Evolutionary conservation across 179 eudicot species (phyloP).

Genomic region (Beta lomatogona): DNA sequence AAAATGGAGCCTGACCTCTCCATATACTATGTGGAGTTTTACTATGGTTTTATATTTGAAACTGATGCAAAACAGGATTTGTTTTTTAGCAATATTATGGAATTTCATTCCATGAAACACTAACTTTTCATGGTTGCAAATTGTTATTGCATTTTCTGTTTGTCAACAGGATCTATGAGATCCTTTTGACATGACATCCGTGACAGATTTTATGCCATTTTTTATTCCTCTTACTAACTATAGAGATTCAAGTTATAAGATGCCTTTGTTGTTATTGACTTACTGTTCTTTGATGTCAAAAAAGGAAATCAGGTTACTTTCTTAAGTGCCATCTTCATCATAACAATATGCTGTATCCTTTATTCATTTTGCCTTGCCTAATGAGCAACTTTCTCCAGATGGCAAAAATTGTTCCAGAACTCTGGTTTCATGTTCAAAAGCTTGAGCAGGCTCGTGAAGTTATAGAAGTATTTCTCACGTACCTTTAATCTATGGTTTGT

Average conservation of each 20-base stretch:
- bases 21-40: too few relatives aligned
- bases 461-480: slow-evolving; percentile 54
- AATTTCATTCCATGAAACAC: not conserved
- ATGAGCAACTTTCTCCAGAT: slow-evolving; percentile 43
- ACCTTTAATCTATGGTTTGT: not conserved
- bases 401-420: slow-evolving; percentile 70
- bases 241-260: not conserved
- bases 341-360: slow-evolving; percentile 8
- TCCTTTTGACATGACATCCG: not conserved
- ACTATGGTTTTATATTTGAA: too few relatives aligned
- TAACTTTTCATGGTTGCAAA: not conserved
- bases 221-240: not conserved
- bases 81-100: too few relatives aligned
- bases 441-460: slow-evolving; percentile 88
- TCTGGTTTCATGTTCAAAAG: slow-evolving; percentile 90
- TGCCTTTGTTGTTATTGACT: not conserved
- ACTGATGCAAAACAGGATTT: too few relatives aligned
- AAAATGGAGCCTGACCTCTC: too few relatives aligned
- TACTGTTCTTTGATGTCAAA: not conserved
- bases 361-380: slow-evolving; percentile 2
- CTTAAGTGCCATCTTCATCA: not conserved
- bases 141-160: not conserved
- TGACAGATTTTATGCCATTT: not conserved
- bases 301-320: not conserved
- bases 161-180: not conserved